phyloP scores from a whole-genome alignment of 345 rosid species.

The Firmiana major region DNA sequence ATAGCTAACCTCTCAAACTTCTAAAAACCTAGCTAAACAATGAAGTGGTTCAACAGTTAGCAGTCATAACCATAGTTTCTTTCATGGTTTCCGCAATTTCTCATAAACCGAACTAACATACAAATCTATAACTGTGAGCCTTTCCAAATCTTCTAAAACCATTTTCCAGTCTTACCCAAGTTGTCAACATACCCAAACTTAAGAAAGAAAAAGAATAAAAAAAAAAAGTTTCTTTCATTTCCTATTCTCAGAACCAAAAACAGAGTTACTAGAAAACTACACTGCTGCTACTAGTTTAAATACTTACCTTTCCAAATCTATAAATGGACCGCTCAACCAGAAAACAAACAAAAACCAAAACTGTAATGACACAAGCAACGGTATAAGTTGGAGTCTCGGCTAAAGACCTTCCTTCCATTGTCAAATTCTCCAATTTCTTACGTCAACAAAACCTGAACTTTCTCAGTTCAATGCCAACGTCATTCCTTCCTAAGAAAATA shows the following conservation, averaged over 20 bases:
- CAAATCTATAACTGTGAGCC: not conserved
- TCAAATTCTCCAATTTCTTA: conserved; percentile 34
- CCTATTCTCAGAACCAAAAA: not conserved
- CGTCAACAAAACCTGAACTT: conserved; percentile 1
- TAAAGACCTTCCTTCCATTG: conserved; percentile 64
- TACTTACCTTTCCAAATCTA: conserved; percentile 77
- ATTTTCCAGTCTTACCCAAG: not conserved
- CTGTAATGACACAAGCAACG: conserved; percentile 83
- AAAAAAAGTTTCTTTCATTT: not conserved
- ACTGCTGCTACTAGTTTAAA: no score
- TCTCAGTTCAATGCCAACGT: not conserved
- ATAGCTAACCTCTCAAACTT: not conserved
- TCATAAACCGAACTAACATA: conserved; percentile 12
- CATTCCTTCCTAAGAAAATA: not conserved
- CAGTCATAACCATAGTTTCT: not conserved
- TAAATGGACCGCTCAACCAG: conserved; percentile 72
- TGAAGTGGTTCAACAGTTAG: no score
- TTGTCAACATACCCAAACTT: not conserved
- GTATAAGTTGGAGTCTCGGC: conserved; percentile 93
- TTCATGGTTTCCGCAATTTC: conserved; percentile 6
- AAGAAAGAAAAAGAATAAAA: not conserved
- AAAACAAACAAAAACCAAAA: conserved; percentile 68
- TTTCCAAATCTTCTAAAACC: not conserved
- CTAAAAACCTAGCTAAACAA: not conserved
- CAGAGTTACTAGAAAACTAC: not conserved